Evolutionary conservation across 371 early-diverging fungal species (phyloP).

Genomic region (Mucor circinelloides): DNA sequence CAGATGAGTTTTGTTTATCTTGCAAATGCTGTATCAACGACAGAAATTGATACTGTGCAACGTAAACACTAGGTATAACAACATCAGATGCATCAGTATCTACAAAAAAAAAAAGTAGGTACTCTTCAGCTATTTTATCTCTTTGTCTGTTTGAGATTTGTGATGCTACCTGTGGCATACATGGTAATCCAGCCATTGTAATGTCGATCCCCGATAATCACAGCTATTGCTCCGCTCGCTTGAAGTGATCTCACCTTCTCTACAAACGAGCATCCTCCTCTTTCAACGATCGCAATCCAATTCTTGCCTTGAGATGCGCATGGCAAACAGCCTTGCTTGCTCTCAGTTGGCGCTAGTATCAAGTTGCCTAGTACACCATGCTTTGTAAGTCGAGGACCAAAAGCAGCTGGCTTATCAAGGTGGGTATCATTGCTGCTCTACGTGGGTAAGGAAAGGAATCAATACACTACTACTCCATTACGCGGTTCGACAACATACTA

Average conservation of each 20-base stretch:
- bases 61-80: constrained; percentile 78
- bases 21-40: constrained; percentile 48
- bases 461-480: background rate
- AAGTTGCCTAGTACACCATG: constrained; percentile 11
- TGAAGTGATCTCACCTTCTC: constrained; percentile 91
- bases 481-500: background rate
- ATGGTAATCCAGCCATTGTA: constrained; percentile 82
- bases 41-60: constrained; percentile 72
- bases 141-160: no score
- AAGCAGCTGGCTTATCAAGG: constrained; percentile 16
- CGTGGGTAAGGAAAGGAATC: background rate
- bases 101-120: background rate
- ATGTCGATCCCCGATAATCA: constrained; percentile 88
- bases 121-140: background rate
- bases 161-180: constrained; percentile 88
- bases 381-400: constrained; percentile 9
- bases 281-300: constrained; percentile 86
- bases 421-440: constrained; percentile 20
- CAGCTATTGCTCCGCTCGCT: constrained; percentile 81
- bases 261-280: constrained; percentile 87
- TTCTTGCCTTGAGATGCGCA: constrained; percentile 20
- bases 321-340: background rate
- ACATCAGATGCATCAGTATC: constrained; percentile 75
- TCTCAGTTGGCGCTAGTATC: background rate
- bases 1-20: constrained; percentile 29